These are phyloP conservation scores for Ceratocystis albifundus DNA, from an alignment of 2,329 filamentous ascomycete species.

Conservation along the genomic window DNA sequence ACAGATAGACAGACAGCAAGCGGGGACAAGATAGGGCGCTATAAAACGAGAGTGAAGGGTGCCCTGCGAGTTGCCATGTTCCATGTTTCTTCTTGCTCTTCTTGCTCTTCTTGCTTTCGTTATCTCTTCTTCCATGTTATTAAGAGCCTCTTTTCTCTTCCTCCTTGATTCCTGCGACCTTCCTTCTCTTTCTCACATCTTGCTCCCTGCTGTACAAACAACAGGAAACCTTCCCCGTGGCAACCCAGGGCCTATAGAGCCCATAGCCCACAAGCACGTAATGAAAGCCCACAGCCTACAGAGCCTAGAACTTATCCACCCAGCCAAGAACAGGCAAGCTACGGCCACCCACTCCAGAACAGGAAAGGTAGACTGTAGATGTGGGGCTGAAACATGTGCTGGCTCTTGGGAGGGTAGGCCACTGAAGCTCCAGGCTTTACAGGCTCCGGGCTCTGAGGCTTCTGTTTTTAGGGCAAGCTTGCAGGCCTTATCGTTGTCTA, in stretches of 20 bases:
- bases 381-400: not conserved
- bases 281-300: not conserved
- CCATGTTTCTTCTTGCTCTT: not conserved
- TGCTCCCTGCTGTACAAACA: not conserved
- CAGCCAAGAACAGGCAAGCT: not conserved
- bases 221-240: not conserved
- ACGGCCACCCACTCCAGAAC: not conserved
- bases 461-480: not conserved
- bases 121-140: not conserved
- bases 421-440: not conserved
- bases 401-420: not conserved
- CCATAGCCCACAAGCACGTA: not conserved
- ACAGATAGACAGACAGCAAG: not conserved
- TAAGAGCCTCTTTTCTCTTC: conserved; percentile 11
- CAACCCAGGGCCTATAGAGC: conserved; percentile 5
- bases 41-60: not conserved
- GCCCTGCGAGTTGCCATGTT: not conserved
- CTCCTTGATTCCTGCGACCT: not conserved
- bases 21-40: not conserved
- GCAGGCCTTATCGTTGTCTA: not conserved
- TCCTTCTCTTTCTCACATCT: not conserved
- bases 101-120: not conserved
- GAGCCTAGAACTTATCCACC: not conserved
- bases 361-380: not conserved
- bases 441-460: not conserved